Base-by-base conservation (phyloP, 176 grass and related monocot species). In the Avena atlantica region DNA sequence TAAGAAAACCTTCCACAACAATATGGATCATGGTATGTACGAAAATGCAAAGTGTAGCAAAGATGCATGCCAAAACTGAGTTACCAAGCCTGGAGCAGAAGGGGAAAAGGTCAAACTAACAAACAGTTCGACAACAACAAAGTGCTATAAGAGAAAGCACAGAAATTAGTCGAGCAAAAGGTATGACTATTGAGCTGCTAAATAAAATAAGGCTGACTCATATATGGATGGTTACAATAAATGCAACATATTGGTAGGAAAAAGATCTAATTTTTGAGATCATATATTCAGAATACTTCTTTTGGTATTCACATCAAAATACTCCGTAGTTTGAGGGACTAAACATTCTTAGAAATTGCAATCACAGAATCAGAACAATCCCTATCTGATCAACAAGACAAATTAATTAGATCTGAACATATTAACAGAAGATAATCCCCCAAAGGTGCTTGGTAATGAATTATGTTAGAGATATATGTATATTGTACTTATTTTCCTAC, bases 11-110 rank as follows among this genome's bases (percentile, higher is more conserved):
- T 59, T 59, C 5, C 13, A 21, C 53, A 78, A 59, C 10, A 20
- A 78, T 79, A 79, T 36, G 10, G 76, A 64, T 80, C 58, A 80
- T 47, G 59, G 15, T 49, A 64, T 80, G 31, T 19, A 48, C 24
- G 37, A 37, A 57, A 21, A 44, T 45, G 34, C 1, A 59, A 16
- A 27, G 64, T 61, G 34, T 62, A 79, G 36, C 19, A 48, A 24
- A 1, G n/a, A 12, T 78, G 37, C 2, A 36, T 69, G 34, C 27
- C 47, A 36, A 82, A 87, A 63, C 27, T 81, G 23, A 64, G 13
- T 11, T 49, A 55, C 31, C 37, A 44, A 52, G 17, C 47, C 55
- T 62, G 49, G 49, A 64, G 27, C 12, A 19, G 27, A 17, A 58
- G 17, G 83, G 48, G 9, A n/a, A 1, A 78, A 69, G 40, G 4